These are phyloP conservation scores for Capsicum chinense DNA, from an alignment of 257 asterid species.

Conservation along the genomic window DNA sequence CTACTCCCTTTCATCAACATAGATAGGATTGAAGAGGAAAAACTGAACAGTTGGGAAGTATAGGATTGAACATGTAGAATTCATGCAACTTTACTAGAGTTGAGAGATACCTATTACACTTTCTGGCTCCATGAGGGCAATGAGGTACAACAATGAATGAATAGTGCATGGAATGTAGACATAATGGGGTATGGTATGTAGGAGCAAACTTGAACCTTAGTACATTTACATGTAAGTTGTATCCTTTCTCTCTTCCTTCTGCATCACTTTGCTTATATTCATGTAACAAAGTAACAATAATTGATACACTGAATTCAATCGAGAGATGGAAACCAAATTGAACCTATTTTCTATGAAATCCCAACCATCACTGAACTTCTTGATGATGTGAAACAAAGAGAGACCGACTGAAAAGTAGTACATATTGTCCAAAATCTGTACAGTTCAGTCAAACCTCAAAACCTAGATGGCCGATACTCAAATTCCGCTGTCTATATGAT, in stretches of 20 bases:
- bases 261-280: background rate
- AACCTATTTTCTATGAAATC: background rate
- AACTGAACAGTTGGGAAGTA: background rate
- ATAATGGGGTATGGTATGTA: background rate
- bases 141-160: background rate
- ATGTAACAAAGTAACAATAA: background rate
- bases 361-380: background rate
- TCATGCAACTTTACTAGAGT: too few species aligned
- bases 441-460: slow-evolving; percentile 15
- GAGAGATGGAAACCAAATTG: background rate
- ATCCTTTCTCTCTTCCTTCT: background rate
- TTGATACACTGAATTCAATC: slow-evolving; percentile 5
- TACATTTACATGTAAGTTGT: background rate
- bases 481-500: background rate
- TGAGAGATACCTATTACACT: background rate
- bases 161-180: background rate
- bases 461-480: background rate
- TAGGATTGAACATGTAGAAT: too few species aligned
- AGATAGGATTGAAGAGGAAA: background rate
- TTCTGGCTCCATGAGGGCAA: background rate
- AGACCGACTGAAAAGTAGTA: background rate
- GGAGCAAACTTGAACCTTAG: background rate
- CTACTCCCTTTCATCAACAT: background rate
- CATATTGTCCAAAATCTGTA: slow-evolving; percentile 26
- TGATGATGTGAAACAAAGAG: background rate